Evolutionary conservation across 2,329 filamentous ascomycete genomes (phyloP).

Genomic region (Ceratocystis destructans): DNA sequence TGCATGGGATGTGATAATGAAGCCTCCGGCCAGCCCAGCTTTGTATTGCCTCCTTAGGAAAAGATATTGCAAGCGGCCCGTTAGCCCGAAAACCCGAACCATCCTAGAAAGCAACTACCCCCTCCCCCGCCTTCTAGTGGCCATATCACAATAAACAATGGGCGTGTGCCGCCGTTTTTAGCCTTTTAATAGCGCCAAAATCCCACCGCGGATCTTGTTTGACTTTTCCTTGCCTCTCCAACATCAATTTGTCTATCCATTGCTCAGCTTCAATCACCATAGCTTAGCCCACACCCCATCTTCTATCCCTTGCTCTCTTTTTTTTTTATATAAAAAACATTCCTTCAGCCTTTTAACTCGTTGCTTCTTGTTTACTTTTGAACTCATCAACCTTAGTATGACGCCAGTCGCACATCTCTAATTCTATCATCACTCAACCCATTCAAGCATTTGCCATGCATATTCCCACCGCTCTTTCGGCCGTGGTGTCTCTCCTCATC

Average conservation of each 20-base stretch:
- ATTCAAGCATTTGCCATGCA: conserved; percentile 15
- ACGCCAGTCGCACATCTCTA: neutral
- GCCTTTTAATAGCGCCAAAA: neutral
- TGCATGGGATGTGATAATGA: neutral
- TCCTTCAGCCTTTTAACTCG: neutral
- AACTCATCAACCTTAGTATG: neutral
- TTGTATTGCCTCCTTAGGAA: neutral
- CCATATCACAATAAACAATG: neutral
- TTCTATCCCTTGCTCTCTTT: neutral
- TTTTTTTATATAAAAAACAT: neutral
- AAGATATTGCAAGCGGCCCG: too few relatives aligned
- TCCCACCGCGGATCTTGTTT: neutral
- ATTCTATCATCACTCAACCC: neutral
- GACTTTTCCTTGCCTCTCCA: neutral
- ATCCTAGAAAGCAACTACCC: neutral
- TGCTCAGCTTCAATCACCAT: neutral
- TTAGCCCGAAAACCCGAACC: neutral
- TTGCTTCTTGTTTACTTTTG: conserved; percentile 1
- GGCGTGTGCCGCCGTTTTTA: neutral
- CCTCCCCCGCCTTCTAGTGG: neutral
- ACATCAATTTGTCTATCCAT: neutral
- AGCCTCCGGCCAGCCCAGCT: neutral
- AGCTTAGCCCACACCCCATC: neutral
- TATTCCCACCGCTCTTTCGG: neutral
- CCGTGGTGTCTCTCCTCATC: conserved; percentile 6